phyloP scores from a whole-genome alignment of 768 basidiomycete species.

The Tricholoma sp. region DNA sequence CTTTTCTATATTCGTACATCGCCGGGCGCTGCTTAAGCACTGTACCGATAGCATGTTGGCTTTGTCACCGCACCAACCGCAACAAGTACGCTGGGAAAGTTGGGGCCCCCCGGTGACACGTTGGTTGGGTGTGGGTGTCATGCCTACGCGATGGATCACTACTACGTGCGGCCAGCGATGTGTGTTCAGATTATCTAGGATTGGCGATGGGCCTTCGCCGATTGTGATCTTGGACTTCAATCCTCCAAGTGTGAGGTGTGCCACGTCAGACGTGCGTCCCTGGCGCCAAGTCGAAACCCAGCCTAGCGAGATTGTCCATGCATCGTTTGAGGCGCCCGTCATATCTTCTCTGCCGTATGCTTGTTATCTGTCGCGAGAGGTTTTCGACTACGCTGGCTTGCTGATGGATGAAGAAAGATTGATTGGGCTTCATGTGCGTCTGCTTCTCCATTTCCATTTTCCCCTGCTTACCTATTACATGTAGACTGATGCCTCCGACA shows the following conservation, averaged over 20 bases:
- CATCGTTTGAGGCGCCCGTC: background rate
- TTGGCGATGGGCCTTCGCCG: background rate
- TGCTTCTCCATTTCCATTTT: background rate
- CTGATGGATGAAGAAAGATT: conserved; percentile 4
- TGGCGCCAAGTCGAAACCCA: background rate
- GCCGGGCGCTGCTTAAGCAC: conserved; percentile 20
- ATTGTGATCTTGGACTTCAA: conserved; percentile 1
- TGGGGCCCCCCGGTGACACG: conserved; percentile 31
- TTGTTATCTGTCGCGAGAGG: background rate
- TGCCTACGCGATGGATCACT: conserved; percentile 35
- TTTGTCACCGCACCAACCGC: background rate
- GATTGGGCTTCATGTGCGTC: background rate
- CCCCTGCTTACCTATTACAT: background rate
- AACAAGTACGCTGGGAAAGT: conserved; percentile 18
- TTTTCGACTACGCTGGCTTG: background rate
- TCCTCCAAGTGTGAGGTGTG: background rate
- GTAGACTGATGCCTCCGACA: background rate
- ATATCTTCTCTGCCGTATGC: conserved; percentile 1
- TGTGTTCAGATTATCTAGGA: background rate
- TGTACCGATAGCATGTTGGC: conserved; percentile 3
- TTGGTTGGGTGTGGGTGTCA: conserved; percentile 24
- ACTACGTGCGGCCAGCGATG: conserved; percentile 30
- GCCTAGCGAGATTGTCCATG: background rate
- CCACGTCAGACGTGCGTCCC: background rate
- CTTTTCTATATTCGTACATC: conserved; percentile 33